These are phyloP conservation scores for Neurospora tetrasperma DNA, from an alignment of 495 filamentous ascomycete species.

Conservation along the genomic window DNA sequence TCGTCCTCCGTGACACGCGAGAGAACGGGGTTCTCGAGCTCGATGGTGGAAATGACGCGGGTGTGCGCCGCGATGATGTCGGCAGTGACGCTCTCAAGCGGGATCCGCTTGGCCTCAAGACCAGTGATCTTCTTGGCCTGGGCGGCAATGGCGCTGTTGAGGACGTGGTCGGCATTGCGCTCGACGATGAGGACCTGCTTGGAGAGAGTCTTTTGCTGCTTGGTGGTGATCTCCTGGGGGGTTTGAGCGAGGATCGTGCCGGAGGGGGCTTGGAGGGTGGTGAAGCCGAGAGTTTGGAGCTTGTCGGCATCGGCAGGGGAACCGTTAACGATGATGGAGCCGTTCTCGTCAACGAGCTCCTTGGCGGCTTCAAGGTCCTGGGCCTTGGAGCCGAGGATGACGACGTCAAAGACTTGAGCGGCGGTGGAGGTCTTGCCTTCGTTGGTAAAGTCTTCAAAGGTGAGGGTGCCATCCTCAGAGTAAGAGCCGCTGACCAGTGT, in stretches of 20 bases:
- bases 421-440: not conserved
- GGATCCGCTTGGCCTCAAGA: not conserved
- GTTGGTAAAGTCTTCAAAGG: not conserved
- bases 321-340: not conserved
- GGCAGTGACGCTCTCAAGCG: not conserved
- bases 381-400: not conserved
- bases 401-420: not conserved
- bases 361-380: not conserved
- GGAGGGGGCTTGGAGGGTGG: not conserved
- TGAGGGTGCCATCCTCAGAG: not conserved
- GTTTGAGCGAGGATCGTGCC: not conserved
- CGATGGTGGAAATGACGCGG: slow-evolving; percentile 5
- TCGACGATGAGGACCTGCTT: not conserved
- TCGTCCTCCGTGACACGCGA: not conserved
- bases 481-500: not conserved
- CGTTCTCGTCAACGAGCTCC: not conserved
- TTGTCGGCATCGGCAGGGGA: not conserved
- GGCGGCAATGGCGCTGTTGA: not conserved
- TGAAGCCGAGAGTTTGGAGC: not conserved
- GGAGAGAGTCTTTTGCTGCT: not conserved
- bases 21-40: not conserved
- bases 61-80: slow-evolving; percentile 6
- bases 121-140: not conserved
- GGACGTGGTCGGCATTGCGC: not conserved
- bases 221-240: not conserved